Percentiles rank a stretch among this genome's conserved stretches.
Evolutionary conservation across 768 basidiomycete species (phyloP).

Genomic region (Tremella yokohamensis): DNA sequence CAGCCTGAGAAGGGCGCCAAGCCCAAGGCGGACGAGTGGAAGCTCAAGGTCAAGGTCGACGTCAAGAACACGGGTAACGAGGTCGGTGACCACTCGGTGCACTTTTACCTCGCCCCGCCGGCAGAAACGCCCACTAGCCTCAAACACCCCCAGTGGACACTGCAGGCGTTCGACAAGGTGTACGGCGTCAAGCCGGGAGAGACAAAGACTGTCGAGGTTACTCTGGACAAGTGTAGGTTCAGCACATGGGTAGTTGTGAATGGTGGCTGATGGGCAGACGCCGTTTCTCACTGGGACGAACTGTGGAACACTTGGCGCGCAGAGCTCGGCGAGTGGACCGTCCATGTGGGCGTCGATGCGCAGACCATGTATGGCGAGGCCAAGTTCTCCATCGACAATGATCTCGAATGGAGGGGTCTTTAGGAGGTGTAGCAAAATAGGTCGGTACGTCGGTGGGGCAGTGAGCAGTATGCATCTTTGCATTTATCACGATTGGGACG

Average conservation of each 20-base stretch:
- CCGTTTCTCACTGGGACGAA: slow-evolving; percentile 46
- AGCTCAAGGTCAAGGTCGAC: slow-evolving; percentile 28
- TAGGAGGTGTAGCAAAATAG: slow-evolving; percentile 9
- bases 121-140: slow-evolving; percentile 27
- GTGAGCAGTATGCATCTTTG: neutral
- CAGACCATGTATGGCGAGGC: slow-evolving; percentile 31
- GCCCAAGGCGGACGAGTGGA: slow-evolving; percentile 26
- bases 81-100: slow-evolving; percentile 63
- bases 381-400: slow-evolving; percentile 35
- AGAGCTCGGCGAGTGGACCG: slow-evolving; percentile 39
- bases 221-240: slow-evolving; percentile 48
- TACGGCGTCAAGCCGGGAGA: slow-evolving; percentile 48
- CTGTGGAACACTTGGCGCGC: slow-evolving; percentile 30
- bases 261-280: slow-evolving; percentile 24
- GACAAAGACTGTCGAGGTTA: slow-evolving; percentile 41
- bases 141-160: slow-evolving; percentile 37
- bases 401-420: slow-evolving; percentile 41
- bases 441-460: neutral
- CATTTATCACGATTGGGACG: neutral
- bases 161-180: slow-evolving; percentile 58
- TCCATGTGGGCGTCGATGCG: slow-evolving; percentile 37
- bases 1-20: slow-evolving; percentile 10
- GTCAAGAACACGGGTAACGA: slow-evolving; percentile 61
- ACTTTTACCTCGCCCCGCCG: slow-evolving; percentile 59
- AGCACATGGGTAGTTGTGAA: neutral